phyloP scores from a whole-genome alignment of 2,329 filamentous ascomycete genomes.

The Cordyceps javanica region DNA sequence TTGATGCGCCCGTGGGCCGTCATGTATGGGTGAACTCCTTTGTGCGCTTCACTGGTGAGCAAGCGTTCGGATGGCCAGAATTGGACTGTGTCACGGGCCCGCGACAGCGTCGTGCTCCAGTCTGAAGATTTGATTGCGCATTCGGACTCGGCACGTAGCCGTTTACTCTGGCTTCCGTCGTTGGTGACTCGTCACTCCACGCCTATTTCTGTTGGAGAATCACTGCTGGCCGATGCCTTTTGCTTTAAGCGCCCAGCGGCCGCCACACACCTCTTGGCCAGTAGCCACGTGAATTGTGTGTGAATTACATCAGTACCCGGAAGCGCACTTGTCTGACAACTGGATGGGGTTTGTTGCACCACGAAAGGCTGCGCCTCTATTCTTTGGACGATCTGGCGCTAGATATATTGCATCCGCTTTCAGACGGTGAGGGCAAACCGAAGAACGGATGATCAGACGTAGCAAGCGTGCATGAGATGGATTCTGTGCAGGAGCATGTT shows the following conservation, averaged over 20 bases:
- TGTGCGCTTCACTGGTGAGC: too few species aligned
- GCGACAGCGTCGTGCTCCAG: too few species aligned
- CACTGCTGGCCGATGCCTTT: background rate
- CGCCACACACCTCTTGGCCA: background rate
- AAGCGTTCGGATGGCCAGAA: too few species aligned
- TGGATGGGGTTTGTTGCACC: background rate
- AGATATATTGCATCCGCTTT: constrained; percentile 1
- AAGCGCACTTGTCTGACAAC: background rate
- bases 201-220: background rate
- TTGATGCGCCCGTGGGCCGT: too few species aligned
- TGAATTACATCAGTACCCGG: background rate
- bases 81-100: too few species aligned
- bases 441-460: constrained; percentile 12
- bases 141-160: too few species aligned
- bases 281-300: background rate
- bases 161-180: background rate
- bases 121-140: too few species aligned
- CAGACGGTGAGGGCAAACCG: background rate
- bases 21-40: too few species aligned
- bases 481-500: background rate
- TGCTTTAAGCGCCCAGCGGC: background rate
- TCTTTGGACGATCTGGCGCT: background rate
- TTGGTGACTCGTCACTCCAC: background rate
- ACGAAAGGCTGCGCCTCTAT: background rate
- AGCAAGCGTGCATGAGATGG: background rate